Conservation (phyloP, 2,329 filamentous ascomycete species). For the Septoria linicola region DNA sequence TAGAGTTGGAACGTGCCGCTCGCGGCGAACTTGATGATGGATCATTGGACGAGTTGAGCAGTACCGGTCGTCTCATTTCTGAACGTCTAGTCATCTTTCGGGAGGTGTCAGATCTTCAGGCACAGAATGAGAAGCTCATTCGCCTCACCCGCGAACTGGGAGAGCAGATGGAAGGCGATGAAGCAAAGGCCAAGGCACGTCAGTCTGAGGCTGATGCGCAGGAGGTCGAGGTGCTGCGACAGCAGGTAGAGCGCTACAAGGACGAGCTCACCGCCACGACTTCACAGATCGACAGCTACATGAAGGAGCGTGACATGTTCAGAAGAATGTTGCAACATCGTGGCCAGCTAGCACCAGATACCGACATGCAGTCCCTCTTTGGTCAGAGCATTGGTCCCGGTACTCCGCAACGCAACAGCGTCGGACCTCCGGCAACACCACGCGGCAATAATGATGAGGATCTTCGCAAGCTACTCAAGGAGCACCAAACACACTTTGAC, state of each 20-base stretch:
- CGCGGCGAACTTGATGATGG: conserved; percentile 72
- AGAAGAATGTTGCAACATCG: conserved; percentile 84
- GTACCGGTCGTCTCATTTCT: conserved; percentile 85
- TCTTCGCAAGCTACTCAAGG: conserved; percentile 75
- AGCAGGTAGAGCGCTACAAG: conserved; percentile 72
- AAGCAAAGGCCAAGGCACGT: conserved; percentile 64
- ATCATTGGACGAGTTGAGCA: conserved; percentile 70
- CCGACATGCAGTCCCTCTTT: conserved; percentile 66
- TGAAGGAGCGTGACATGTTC: conserved; percentile 97
- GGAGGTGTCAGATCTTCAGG: conserved; percentile 77
- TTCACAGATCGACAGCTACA: conserved; percentile 85
- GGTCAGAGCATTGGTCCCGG: conserved; percentile 63
- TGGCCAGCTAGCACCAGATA: conserved; percentile 58
- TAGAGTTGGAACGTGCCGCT: conserved; percentile 74
- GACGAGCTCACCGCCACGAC: conserved; percentile 83
- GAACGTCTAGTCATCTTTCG: conserved; percentile 88
- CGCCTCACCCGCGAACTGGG: conserved; percentile 80
- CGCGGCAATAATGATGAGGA: conserved; percentile 62
- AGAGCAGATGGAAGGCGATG: conserved; percentile 86
- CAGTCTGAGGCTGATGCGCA: conserved; percentile 56
- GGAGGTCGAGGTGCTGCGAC: conserved; percentile 70
- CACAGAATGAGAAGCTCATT: conserved; percentile 82
- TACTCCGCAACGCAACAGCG: conserved; percentile 45
- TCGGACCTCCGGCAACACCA: conserved; percentile 46
- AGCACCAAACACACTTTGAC: conserved; percentile 87